Conservation (phyloP, 768 basidiomycete genomes). For the Trametes gibbosa region DNA sequence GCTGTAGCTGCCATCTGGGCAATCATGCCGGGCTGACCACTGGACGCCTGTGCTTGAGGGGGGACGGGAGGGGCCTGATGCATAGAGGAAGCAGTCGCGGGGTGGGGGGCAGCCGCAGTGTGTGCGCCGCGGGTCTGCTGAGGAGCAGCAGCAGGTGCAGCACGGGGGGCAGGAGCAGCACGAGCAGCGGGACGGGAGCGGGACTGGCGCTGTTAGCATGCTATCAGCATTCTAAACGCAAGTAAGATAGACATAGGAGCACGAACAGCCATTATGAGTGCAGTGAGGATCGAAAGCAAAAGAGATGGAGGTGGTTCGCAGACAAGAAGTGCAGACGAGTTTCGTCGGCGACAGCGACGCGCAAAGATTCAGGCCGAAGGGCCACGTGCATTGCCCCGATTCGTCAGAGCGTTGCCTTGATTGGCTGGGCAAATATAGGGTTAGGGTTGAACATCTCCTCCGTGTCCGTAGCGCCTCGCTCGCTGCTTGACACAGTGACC, state of each 20-base stretch:
- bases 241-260: background rate
- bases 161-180: slow-evolving; percentile 16
- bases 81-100: slow-evolving; percentile 37
- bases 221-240: background rate
- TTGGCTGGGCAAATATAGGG: background rate
- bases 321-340: slow-evolving; percentile 17
- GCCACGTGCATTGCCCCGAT: slow-evolving; percentile 23
- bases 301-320: slow-evolving; percentile 23
- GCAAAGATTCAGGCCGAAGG: slow-evolving; percentile 20
- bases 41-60: slow-evolving; percentile 30
- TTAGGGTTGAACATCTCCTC: background rate
- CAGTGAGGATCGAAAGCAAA: background rate
- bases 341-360: slow-evolving; percentile 17
- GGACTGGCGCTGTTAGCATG: slow-evolving; percentile 60
- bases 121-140: slow-evolving; percentile 46
- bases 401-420: slow-evolving; percentile 3
- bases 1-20: slow-evolving; percentile 89
- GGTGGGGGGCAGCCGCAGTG: slow-evolving; percentile 45
- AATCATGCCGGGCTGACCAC: slow-evolving; percentile 67
- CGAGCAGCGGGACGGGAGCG: slow-evolving; percentile 57
- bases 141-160: slow-evolving; percentile 44
- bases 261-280: slow-evolving; percentile 49
- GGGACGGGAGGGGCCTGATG: slow-evolving; percentile 36
- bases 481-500: slow-evolving; percentile 12
- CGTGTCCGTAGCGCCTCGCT: slow-evolving; percentile 2